phyloP scores from a whole-genome alignment of 148 eudicot genomes.

The Rhododendron kiyosumense region DNA sequence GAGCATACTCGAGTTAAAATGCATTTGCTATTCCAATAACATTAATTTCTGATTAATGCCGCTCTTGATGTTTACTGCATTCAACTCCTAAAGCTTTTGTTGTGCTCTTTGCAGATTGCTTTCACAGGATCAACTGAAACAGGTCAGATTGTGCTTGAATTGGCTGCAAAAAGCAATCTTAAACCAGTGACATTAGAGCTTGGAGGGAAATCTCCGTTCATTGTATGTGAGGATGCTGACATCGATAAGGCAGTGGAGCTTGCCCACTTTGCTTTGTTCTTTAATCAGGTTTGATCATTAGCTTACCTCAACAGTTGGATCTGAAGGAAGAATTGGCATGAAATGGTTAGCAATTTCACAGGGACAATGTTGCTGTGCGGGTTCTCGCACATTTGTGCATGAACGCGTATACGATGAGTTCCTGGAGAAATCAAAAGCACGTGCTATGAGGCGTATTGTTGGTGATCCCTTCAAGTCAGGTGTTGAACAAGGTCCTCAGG shows the following conservation, averaged over 20 bases:
- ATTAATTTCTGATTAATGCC: background rate
- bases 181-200: conserved; percentile 67
- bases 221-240: conserved; percentile 57
- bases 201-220: conserved; percentile 74
- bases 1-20: background rate
- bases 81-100: background rate
- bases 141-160: conserved; percentile 45
- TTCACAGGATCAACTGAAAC: conserved; percentile 68
- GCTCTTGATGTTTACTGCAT: background rate
- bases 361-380: conserved; percentile 99
- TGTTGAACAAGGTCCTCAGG: conserved; percentile 99
- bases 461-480: conserved; percentile 91
- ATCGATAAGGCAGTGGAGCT: conserved; percentile 59
- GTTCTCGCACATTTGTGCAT: conserved; percentile 86
- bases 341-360: conserved; percentile 18
- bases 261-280: conserved; percentile 56
- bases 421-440: conserved; percentile 82
- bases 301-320: background rate
- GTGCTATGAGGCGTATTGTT: conserved; percentile 70
- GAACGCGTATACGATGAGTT: conserved; percentile 79
- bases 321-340: background rate
- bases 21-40: background rate
- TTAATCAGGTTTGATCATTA: conserved; percentile 16
- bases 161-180: conserved; percentile 58
- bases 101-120: conserved; percentile 35